Conservation (phyloP, 176 grass and related monocot genomes). For the Oryza punctata region DNA sequence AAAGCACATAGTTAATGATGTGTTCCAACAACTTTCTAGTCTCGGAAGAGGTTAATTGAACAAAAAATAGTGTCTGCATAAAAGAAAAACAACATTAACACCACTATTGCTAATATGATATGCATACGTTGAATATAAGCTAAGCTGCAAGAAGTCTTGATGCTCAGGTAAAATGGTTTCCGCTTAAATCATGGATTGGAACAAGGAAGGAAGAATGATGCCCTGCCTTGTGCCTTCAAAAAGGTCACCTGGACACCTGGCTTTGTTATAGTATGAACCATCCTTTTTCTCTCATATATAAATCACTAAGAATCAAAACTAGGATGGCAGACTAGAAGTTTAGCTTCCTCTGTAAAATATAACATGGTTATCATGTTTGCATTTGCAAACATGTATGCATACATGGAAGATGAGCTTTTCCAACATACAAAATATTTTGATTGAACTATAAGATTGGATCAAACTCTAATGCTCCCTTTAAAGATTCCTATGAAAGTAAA, state of each 20-base stretch:
- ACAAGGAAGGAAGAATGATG: conserved; percentile 2
- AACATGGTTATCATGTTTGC: not conserved
- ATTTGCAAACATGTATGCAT: not conserved
- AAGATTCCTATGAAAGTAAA: not conserved
- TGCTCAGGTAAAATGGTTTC: conserved; percentile 9
- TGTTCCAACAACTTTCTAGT: conserved; percentile 64
- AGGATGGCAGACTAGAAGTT: not conserved
- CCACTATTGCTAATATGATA: not conserved
- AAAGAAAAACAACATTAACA: conserved; percentile 27
- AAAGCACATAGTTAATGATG: conserved; percentile 61
- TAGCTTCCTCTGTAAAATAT: conserved; percentile 12
- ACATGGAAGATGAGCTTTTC: not conserved
- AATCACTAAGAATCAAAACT: conserved; percentile 10
- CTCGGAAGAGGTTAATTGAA: conserved; percentile 54
- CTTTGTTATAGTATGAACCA: not conserved
- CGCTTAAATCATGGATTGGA: not conserved
- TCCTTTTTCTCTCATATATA: not conserved
- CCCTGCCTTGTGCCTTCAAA: not conserved
- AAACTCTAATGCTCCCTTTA: not conserved
- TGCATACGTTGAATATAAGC: conserved; percentile 23
- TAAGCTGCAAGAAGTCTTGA: not conserved
- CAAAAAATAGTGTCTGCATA: conserved; percentile 63
- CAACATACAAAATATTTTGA: conserved; percentile 8
- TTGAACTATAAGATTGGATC: not conserved
- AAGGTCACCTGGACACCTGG: not conserved